Evolutionary conservation across 2,329 filamentous ascomycete genomes (phyloP), one percentile per base, ranked within the genome.

Genomic region (Aspergillus glaucus): DNA sequence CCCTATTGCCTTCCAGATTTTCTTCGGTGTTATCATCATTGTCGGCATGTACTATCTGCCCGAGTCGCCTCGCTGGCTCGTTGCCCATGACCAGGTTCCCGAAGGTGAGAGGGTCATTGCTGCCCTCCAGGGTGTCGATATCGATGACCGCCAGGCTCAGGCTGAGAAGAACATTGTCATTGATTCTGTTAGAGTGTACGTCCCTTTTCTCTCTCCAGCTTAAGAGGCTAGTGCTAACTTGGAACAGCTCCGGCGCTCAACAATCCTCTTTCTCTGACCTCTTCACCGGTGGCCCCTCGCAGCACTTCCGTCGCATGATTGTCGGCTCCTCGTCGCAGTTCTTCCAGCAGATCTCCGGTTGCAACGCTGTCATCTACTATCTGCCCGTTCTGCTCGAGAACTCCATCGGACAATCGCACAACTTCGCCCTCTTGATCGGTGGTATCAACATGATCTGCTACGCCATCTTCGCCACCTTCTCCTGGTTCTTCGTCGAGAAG

Each of bases 1-100:
- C 55, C 73, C 73, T 1, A 71, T 75, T 36, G 70, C 72, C 6
- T 75, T 75, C 59, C 73, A 75, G 53, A 61, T 68, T 26, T 52
- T 73, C 36, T 74, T 74, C 48, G 72, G 64, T 9, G 45, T 74
- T 28, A 53, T 74, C 46, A 58, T 70, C 34, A 53, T 58, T 24
- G 47, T 63, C 28, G 51, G 59, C 43, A 70, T 73, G 58, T 57
- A 63, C 24, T 60, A 54, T 37, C 52, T 71, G 8, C 67, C 67
- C 0, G 67, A 70, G 48, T 67, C 64, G 1, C 67, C 67, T 6
- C 57, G 67, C 15, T 72, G 63, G 61, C 56, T 73, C 4, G 56
- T 72, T 3, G 62, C 63, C 2, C 60, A 63, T n/a, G 66, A 66
- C 40, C 59, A 65, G 12, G 63, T 70, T 32, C 64, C 63, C 50